A percentile compares a stretch with the other conserved stretches of the same genome.
Evolutionary conservation across 495 filamentous ascomycete species (phyloP).

Genomic region (Aspergillus nanangensis): DNA sequence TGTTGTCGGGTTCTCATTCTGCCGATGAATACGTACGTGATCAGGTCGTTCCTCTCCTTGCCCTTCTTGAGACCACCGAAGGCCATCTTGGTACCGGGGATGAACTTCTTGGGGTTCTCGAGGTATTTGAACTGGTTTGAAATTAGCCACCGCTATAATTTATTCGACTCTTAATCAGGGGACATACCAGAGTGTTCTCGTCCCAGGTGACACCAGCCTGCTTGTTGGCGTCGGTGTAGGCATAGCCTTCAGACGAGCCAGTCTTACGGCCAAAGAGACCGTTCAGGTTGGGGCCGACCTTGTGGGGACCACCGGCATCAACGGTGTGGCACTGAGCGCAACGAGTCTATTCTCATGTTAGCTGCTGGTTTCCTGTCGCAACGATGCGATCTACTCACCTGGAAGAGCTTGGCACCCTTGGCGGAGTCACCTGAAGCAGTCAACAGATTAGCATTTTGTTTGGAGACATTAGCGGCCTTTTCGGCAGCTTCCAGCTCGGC

Average conservation of each 20-base stretch:
- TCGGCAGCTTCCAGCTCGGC: constrained; percentile 20
- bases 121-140: constrained; percentile 70
- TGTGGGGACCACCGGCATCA: constrained; percentile 83
- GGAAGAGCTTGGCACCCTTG: constrained; percentile 99
- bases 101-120: constrained; percentile 94
- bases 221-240: constrained; percentile 99
- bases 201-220: constrained; percentile 87
- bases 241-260: constrained; percentile 83
- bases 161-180: no score
- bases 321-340: constrained; percentile 98
- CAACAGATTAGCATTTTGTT: constrained; percentile 24
- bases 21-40: constrained; percentile 66
- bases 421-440: constrained; percentile 71
- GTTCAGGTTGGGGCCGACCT: constrained; percentile 95
- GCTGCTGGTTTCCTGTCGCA: constrained; percentile 3
- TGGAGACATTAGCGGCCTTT: constrained; percentile 4
- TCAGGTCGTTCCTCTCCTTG: constrained; percentile 98
- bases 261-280: constrained; percentile 97
- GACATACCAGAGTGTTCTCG: constrained; percentile 79
- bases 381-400: constrained; percentile 39
- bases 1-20: neutral
- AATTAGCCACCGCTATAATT: no score
- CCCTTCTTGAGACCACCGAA: constrained; percentile 99
- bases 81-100: constrained; percentile 99
- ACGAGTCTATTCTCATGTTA: constrained; percentile 59